Evolutionary conservation across 768 basidiomycete species (phyloP).

Genomic region (Pulveroboletus ravenelii): DNA sequence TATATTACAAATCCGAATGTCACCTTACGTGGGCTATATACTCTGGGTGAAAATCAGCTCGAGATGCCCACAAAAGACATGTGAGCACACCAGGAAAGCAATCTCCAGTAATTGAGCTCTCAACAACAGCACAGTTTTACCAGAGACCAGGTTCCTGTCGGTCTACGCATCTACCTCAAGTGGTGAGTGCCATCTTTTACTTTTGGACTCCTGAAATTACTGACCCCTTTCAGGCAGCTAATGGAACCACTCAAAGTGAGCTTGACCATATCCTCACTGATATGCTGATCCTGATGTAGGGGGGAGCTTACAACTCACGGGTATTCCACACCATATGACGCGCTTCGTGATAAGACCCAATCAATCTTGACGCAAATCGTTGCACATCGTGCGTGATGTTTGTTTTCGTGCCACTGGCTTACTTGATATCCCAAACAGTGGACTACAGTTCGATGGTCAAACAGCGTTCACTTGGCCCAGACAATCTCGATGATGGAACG

Average conservation of each 20-base stretch:
- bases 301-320: slow-evolving; percentile 76
- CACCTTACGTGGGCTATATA: slow-evolving; percentile 74
- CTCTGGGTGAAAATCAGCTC: slow-evolving; percentile 77
- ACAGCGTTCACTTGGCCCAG: slow-evolving; percentile 73
- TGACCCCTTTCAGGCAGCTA: slow-evolving; percentile 37
- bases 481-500: slow-evolving; percentile 63
- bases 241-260: slow-evolving; percentile 45
- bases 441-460: slow-evolving; percentile 67
- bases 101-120: not conserved
- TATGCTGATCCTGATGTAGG: slow-evolving; percentile 36
- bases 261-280: not conserved
- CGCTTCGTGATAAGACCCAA: slow-evolving; percentile 76
- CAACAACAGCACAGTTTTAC: slow-evolving; percentile 52
- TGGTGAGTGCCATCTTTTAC: slow-evolving; percentile 40
- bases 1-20: slow-evolving; percentile 82
- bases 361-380: slow-evolving; percentile 85
- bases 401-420: not conserved
- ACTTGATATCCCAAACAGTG: slow-evolving; percentile 26
- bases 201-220: not conserved
- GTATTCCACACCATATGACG: slow-evolving; percentile 79
- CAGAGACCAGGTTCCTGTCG: slow-evolving; percentile 81
- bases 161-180: slow-evolving; percentile 78
- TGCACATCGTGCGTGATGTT: slow-evolving; percentile 54
- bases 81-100: slow-evolving; percentile 35
- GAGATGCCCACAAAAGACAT: slow-evolving; percentile 89